Conservation (phyloP, 1,284 basidiomycete species). For the Cutaneotrichosporon arboriforme region DNA sequence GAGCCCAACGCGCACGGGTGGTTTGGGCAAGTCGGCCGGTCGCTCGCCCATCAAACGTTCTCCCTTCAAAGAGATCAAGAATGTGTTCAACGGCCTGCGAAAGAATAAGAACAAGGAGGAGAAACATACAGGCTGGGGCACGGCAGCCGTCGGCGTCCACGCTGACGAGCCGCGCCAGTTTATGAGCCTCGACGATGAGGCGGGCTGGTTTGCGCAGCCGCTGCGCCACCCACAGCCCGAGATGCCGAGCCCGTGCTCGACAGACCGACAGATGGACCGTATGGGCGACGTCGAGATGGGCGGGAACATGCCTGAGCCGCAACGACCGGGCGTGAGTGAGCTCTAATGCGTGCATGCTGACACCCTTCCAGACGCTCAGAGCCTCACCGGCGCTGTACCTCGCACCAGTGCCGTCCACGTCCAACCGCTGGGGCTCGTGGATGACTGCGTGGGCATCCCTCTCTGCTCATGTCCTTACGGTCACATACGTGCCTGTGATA, state of each 20-base stretch:
- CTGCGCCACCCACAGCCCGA: conserved; percentile 19
- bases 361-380: conserved; percentile 22
- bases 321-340: no score
- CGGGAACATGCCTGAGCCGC: no score
- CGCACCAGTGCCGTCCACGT: conserved; percentile 18
- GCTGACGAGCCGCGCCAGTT: conserved; percentile 1
- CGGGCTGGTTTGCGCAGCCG: conserved; percentile 12
- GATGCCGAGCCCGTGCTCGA: no score
- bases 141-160: conserved; percentile 10
- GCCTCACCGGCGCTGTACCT: conserved; percentile 34
- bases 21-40: background rate
- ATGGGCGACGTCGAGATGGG: conserved; percentile 43
- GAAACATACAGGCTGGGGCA: conserved; percentile 6
- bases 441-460: conserved; percentile 35
- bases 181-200: conserved; percentile 14
- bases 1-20: conserved; percentile 2
- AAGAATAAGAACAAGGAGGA: conserved; percentile 32
- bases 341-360: no score
- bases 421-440: conserved; percentile 35
- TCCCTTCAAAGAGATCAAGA: conserved; percentile 39
- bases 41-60: conserved; percentile 19
- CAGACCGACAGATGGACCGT: conserved; percentile 17
- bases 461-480: conserved; percentile 16
- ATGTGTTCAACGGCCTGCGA: conserved; percentile 31
- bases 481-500: conserved; percentile 20